Conservation (phyloP, 202 grass and related monocot species). For the Carex arenaria region DNA sequence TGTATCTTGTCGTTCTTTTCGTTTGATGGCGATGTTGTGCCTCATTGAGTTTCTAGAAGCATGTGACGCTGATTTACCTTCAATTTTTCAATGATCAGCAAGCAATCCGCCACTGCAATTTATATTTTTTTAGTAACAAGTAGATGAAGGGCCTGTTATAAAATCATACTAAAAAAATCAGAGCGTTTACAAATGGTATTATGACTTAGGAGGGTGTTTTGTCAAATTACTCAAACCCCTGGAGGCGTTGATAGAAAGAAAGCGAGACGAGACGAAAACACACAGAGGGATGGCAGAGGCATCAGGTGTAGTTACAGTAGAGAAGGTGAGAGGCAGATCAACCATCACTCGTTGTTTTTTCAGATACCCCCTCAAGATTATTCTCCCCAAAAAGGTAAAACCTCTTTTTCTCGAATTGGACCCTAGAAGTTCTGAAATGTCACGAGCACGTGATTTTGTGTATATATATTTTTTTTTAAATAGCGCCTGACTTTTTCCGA, state of each 20-base stretch:
- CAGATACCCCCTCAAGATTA: slow-evolving; percentile 89
- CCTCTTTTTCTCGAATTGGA: background rate
- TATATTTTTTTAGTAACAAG: too few relatives aligned
- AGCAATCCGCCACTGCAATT: too few relatives aligned
- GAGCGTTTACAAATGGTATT: too few relatives aligned
- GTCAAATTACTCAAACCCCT: background rate
- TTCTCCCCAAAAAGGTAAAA: slow-evolving; percentile 63
- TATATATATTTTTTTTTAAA: too few relatives aligned
- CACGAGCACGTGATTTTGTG: too few relatives aligned
- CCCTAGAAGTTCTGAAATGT: background rate
- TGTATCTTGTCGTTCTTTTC: too few relatives aligned
- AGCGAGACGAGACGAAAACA: background rate
- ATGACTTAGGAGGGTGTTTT: background rate
- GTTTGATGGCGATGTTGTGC: too few relatives aligned
- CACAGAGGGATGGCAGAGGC: slow-evolving; percentile 1
- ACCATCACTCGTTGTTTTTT: slow-evolving; percentile 66
- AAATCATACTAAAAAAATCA: too few relatives aligned
- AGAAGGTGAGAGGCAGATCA: slow-evolving; percentile 76
- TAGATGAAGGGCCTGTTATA: too few relatives aligned
- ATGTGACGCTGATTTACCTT: too few relatives aligned
- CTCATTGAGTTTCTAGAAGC: too few relatives aligned
- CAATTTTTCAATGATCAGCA: too few relatives aligned
- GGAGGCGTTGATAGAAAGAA: background rate
- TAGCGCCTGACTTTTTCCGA: background rate
- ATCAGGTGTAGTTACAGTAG: slow-evolving; percentile 55